Base-by-base conservation (phyloP, 2,329 filamentous ascomycete genomes). In the Aspergillus sclerotialis region DNA sequence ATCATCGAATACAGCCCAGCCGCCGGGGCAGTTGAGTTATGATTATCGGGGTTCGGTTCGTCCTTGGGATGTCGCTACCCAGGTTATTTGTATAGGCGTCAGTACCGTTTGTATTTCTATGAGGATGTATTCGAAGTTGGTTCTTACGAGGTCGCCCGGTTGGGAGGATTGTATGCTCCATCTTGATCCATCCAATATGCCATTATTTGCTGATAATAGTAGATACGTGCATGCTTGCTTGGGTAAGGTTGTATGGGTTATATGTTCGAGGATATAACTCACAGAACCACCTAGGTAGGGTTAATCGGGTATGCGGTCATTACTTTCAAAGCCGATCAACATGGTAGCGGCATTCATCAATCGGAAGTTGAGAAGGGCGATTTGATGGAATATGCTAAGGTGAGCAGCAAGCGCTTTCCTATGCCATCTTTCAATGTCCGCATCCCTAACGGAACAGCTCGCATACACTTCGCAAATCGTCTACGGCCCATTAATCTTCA, bases 401-500 rank as follows among this genome's bases (percentile, higher is more conserved):
- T 50, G 29, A 23, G 32, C 15, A 26, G 30, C n/a, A n/a, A n/a
- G n/a, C n/a, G n/a, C n/a, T n/a, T n/a, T n/a, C n/a, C n/a, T n/a
- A n/a, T n/a, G n/a, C n/a, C n/a, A n/a, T n/a, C n/a, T n/a, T n/a
- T n/a, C n/a, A n/a, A n/a, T n/a, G n/a, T n/a, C n/a, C n/a, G n/a
- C n/a, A n/a, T n/a, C n/a, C n/a, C n/a, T n/a, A n/a, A n/a, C n/a
- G n/a, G n/a, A n/a, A 9, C 33, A 48, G 48, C 28, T 44, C 12
- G 41, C 45, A 14, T 52, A 53, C 16, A 38, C 38, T n/a, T 43
- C 38, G 10, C 45, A 55, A 28, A 48, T 57, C 10, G 25, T 49
- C 17, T 57, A 56, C 28, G 48, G 46, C 4, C 49, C 50, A 11
- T 23, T 53, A 12, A 53, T 57, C 7, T 54, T 48, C 32, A 30